Evolutionary conservation across 805 yeast species (phyloP), one percentile per base, ranked within the genome.

Genomic region (Cyberlindnera mrakii): DNA sequence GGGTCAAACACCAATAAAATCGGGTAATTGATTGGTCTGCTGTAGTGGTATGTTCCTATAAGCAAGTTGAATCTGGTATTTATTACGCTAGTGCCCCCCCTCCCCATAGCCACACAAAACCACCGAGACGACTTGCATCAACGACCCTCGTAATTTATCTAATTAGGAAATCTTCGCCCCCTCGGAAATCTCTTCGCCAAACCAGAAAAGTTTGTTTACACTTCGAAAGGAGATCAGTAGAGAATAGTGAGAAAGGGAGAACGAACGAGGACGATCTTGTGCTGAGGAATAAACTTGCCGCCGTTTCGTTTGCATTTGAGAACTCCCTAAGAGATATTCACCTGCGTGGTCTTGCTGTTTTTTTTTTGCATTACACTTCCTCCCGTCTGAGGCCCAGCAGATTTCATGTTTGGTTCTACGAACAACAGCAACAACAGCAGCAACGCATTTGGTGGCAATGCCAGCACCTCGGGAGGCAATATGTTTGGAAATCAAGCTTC

Each of bases 391-490:
- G 20, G 14, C 9, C 15, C 37, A 29, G 29, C n/a, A 18, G 14
- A 29, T n/a, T 30, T 6, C 8, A 48, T 50, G 51, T 50, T 50
- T 39, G 52, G 53, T 16, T 37, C 45, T 6, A 40, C 49, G 5
- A 52, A 40, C 36, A 45, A 44, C 27, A 37, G 39, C 36, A 45
- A 44, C 27, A 37, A 44, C 27, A 10, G 11, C 27, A 23, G 6
- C 27, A 23, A 8, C 25, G 25, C 6, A 23, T 23, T 23, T 23
- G 11, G 11, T 10, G 27, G 27, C 27, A 23, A 23, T 23, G 27
- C 27, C 27, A 23, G 9, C 32, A 45, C 49, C 13, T 46, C 50
- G 5, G 37, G 37, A 11, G 30, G 37, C 10, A 23, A 23, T 23
- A 2, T 29, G 8, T 52, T 52, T 45, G 54, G 55, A n/a, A 40